A percentile compares a stretch with the other conserved stretches of the same genome.
Conservation (phyloP, 2,329 filamentous ascomycete species). For the Trichoderma cornu-damae region DNA sequence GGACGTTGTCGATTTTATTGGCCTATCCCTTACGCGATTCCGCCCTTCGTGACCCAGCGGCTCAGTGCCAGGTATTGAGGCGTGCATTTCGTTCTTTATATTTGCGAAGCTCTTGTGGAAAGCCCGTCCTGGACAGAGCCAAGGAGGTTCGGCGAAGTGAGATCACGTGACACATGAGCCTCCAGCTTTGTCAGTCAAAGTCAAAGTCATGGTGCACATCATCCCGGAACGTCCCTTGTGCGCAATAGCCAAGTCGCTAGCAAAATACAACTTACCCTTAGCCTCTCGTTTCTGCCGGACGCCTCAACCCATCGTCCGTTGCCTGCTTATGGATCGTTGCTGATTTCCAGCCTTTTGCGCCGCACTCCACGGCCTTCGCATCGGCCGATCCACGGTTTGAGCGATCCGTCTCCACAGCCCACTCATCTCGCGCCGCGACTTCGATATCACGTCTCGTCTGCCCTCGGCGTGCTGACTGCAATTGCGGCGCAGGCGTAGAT, state of each 20-base stretch:
- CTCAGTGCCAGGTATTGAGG: no score
- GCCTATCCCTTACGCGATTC: no score
- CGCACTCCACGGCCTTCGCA: slow-evolving; percentile 15
- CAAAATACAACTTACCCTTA: neutral
- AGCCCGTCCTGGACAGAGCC: neutral
- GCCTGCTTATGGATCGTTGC: slow-evolving; percentile 13
- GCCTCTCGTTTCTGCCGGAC: slow-evolving; percentile 6
- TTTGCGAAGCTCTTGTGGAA: neutral
- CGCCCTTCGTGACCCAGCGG: no score
- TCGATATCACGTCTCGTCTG: slow-evolving; percentile 19
- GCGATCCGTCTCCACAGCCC: slow-evolving; percentile 21
- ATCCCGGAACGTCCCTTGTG: slow-evolving; percentile 2
- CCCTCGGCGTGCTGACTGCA: neutral
- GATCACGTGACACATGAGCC: slow-evolving; percentile 6
- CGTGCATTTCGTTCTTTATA: neutral
- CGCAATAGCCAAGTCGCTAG: slow-evolving; percentile 7
- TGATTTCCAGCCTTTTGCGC: slow-evolving; percentile 8
- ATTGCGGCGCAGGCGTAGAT: slow-evolving; percentile 21
- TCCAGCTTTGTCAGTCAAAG: slow-evolving; percentile 7
- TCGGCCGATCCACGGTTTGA: slow-evolving; percentile 11
- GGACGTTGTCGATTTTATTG: no score
- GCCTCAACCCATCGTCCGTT: neutral
- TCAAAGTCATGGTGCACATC: slow-evolving; percentile 10
- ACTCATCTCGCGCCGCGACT: slow-evolving; percentile 23
- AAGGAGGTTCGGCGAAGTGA: neutral